phyloP scores from a whole-genome alignment of 1,284 basidiomycete genomes.

The Pseudozyma pruni region DNA sequence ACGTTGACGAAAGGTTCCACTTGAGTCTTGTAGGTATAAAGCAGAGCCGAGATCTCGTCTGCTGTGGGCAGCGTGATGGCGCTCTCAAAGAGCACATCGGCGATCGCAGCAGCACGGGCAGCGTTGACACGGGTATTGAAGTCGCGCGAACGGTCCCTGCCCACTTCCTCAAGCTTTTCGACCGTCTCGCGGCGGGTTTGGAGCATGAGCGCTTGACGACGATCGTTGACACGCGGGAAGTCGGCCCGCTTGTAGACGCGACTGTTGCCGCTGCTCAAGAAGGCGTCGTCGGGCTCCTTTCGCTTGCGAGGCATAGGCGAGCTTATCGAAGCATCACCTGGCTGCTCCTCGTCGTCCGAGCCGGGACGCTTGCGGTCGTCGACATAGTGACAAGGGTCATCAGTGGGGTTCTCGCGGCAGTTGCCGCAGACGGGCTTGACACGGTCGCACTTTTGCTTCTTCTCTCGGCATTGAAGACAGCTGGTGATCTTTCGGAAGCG shows the following conservation, averaged over 20 bases:
- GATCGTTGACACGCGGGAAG: conserved; percentile 39
- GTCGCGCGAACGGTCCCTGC: conserved; percentile 41
- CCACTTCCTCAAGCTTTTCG: conserved; percentile 46
- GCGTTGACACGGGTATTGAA: conserved; percentile 56
- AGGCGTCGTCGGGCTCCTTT: conserved; percentile 35
- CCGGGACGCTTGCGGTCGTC: conserved; percentile 48
- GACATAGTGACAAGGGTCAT: conserved; percentile 52
- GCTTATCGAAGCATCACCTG: conserved; percentile 39
- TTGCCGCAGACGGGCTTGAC: conserved; percentile 58
- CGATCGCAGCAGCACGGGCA: conserved; percentile 58
- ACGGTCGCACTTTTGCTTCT: conserved; percentile 64
- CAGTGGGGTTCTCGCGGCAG: conserved; percentile 50
- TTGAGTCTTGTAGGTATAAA: conserved; percentile 54
- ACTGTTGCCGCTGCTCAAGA: conserved; percentile 4
- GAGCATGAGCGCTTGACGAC: conserved; percentile 34
- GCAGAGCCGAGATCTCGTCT: conserved; percentile 42
- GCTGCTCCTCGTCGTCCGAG: conserved; percentile 41
- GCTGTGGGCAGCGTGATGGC: conserved; percentile 47
- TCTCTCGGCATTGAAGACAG: conserved; percentile 57
- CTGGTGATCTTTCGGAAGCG: conserved; percentile 60
- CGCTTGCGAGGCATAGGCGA: conserved; percentile 48
- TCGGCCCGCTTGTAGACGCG: conserved; percentile 42
- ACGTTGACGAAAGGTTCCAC: conserved; percentile 56
- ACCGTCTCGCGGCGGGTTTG: conserved; percentile 42
- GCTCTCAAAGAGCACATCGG: conserved; percentile 51